Evolutionary conservation across 2,329 filamentous ascomycete genomes (phyloP), one percentile per base, ranked within the genome.

Genomic region (Diaporthe aspalathi): DNA sequence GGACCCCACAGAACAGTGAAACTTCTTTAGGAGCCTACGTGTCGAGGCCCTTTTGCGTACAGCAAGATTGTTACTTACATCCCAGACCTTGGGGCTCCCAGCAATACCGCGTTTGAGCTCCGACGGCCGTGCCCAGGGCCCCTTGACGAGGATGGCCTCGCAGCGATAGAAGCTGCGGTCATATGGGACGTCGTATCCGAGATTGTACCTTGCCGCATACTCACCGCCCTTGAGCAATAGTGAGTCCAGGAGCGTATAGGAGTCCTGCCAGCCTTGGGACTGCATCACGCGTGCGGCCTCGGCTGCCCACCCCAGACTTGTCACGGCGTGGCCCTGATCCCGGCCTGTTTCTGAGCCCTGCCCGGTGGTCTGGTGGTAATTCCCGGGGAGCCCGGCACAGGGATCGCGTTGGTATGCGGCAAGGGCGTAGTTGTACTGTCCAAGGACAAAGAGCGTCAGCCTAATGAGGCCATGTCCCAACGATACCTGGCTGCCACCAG

Each of bases 401-500:
- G 75, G 78, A 63, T 82, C 80, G 22, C 82, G 81, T 16, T 78
- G 74, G 57, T 77, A 81, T 5, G 77, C 76, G 16, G 81, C 76
- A 1, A 84, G 60, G 7, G 82, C 83, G 70, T 83, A 83, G 70
- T 83, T 83, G 52, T 80, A 84, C 75, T 76, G 17, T 17, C 32
- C 27, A 2, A 3, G 14, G 49, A 67, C 6, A 56, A 9, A 20
- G 1, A 1, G 16, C 16, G 22, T 54, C 22, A 67, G 27, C 43
- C 24, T 32, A n/a, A 8, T 7, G 57, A 14, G 14, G 16, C 12
- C 12, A 16, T 4, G 12, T n/a, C 17, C 24, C 14, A 1, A 20
- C 8, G 17, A 6, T n/a, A 50, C 17, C 17, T 12, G 29, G 20
- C 17, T 54, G 4, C n/a, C 29, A 11, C n/a, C 27, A 3, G 22